Base-by-base conservation (phyloP, 2,329 filamentous ascomycete genomes). In the Ceratocystis lukuohia region DNA sequence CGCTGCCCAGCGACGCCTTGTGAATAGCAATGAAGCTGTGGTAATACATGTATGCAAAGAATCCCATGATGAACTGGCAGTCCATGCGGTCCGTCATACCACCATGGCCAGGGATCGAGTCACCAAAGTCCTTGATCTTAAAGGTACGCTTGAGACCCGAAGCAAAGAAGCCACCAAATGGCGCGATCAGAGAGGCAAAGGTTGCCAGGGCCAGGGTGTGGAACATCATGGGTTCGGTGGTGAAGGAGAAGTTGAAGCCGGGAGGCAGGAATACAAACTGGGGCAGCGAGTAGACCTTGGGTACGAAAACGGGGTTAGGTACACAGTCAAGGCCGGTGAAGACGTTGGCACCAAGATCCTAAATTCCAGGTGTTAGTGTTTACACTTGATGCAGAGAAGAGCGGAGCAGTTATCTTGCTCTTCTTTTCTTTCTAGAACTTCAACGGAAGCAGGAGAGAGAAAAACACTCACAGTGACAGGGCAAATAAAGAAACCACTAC, bases 61-160 rank as follows among this genome's bases (percentile, higher is more conserved):
- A 94, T 7, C 94, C 94, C 94, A 99, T 99, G 79, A 97, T 97
- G 78, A 99, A 99, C 74, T 99, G 94, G 76, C 94, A 99, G 74
- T 99, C 94, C 93, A 99, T 97, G 69, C 94, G 89, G 75, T 99
- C 94, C 17, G 94, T 99, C 79, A 99, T 97, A 71, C 94, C 94
- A 69, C 94, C 94, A 73, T 99, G 94, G 25, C 94, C 94, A 1
- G 94, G 94, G 71, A 99, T 99, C 1, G 91, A 96, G 76, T 99
- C 90, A 71, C 94, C 94, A 78, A 99, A 99, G 78, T 99, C 94
- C 82, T 99, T 99, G 82, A 99, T 95, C 80, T 99, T 97, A 80
- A 99, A 99, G 3, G 93, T 96, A 37, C 94, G 89, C 83, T 99
- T 99, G 67, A 99, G 83, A 0, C 94, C 94, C 1, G 92, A 96